A percentile compares a stretch with the other conserved stretches of the same genome.
These are phyloP conservation scores for Fraxinus velutina DNA, from an alignment of 305 asterid species.

Conservation along the genomic window DNA sequence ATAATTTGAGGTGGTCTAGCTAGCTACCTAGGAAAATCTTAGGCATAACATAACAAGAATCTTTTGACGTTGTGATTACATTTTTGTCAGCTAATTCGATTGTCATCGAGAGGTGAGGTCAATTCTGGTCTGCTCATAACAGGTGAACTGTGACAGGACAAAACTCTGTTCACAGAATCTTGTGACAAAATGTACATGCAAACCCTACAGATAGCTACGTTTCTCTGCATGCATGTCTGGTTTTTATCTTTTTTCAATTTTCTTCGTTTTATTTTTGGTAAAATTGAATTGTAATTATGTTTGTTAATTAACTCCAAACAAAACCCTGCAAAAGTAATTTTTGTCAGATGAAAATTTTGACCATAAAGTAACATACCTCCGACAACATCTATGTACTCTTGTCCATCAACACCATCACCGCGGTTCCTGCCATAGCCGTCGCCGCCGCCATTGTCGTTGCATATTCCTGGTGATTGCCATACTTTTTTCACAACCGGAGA, in stretches of 20 bases:
- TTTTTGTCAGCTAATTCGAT: not conserved
- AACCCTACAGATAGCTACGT: conserved; percentile 21
- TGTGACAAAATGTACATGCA: conserved; percentile 23
- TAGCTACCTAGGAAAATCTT: not conserved
- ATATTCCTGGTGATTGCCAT: conserved; percentile 49
- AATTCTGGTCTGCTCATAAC: conserved; percentile 26
- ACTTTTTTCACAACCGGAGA: conserved; percentile 47
- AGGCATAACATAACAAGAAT: not conserved
- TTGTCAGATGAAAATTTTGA: conserved; percentile 9
- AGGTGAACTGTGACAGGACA: conserved; percentile 12
- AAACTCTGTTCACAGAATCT: conserved; percentile 15
- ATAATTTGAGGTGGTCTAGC: not conserved
- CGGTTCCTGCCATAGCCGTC: too few relatives aligned
- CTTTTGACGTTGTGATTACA: not conserved
- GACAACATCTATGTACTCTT: conserved; percentile 35
- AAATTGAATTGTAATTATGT: not conserved
- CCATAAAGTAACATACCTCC: conserved; percentile 40
- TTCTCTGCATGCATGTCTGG: conserved; percentile 23
- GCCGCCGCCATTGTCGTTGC: not conserved
- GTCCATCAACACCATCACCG: conserved; percentile 22
- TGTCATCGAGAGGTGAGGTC: conserved; percentile 19
- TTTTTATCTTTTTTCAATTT: not conserved
- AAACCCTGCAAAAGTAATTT: not conserved
- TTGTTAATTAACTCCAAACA: not conserved
- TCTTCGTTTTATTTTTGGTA: not conserved